These are phyloP conservation scores for Mycosphaerelloides madeirae DNA, from an alignment of 2,329 filamentous ascomycete species.

Conservation along the genomic window DNA sequence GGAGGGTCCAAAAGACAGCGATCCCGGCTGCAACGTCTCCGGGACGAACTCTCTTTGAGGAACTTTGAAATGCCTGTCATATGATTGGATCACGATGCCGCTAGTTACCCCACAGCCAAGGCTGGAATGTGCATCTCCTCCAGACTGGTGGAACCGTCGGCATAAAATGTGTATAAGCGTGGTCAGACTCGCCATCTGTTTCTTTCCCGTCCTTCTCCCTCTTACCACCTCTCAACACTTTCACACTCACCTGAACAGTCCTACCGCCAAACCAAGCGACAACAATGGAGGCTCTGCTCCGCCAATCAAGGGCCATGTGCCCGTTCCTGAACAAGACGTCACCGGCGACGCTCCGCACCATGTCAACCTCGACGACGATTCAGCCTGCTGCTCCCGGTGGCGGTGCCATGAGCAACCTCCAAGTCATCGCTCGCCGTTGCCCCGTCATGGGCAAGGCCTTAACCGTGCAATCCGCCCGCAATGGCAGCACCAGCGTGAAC, in stretches of 20 bases:
- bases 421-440: slow-evolving; percentile 89
- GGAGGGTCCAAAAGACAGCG: no score
- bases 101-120: no score
- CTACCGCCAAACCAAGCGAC: not conserved
- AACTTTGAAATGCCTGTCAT: no score
- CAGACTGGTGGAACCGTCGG: not conserved
- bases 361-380: slow-evolving; percentile 68
- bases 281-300: slow-evolving; percentile 85
- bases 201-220: not conserved
- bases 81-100: no score
- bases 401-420: slow-evolving; percentile 93
- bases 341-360: slow-evolving; percentile 80
- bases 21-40: no score
- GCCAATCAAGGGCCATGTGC: slow-evolving; percentile 94
- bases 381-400: slow-evolving; percentile 64
- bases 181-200: not conserved
- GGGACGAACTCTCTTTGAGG: no score
- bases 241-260: not conserved
- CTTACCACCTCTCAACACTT: not conserved
- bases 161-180: not conserved
- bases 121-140: no score
- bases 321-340: slow-evolving; percentile 95
- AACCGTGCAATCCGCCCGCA: slow-evolving; percentile 61
- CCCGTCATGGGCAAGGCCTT: slow-evolving; percentile 98
- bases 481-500: slow-evolving; percentile 31